A percentile compares a stretch with the other conserved stretches of the same genome.
Conservation (phyloP, 352 stramenopile species). For the Pythium chondricola region DNA sequence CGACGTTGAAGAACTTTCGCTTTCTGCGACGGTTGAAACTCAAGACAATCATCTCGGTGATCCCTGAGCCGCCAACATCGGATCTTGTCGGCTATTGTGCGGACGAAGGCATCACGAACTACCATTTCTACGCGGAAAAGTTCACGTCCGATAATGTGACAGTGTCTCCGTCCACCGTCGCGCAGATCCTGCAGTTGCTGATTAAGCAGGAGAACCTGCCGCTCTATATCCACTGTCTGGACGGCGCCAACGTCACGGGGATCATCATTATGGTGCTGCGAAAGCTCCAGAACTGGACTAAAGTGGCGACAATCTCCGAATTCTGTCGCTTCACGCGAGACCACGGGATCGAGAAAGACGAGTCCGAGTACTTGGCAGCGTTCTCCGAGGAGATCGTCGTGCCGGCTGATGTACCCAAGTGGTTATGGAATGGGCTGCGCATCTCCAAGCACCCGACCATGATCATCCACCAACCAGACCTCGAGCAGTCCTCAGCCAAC, state of each 20-base stretch:
- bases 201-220: constrained; percentile 72
- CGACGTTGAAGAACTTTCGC: constrained; percentile 83
- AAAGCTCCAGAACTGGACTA: constrained; percentile 87
- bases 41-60: constrained; percentile 77
- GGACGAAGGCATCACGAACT: constrained; percentile 57
- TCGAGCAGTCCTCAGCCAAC: constrained; percentile 33
- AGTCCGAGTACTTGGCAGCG: constrained; percentile 74
- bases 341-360: constrained; percentile 82
- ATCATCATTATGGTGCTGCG: constrained; percentile 86
- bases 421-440: constrained; percentile 80
- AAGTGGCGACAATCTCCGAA: constrained; percentile 73
- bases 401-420: constrained; percentile 60
- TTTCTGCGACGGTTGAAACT: constrained; percentile 70
- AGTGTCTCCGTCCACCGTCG: constrained; percentile 62
- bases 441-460: constrained; percentile 84
- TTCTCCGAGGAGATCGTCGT: constrained; percentile 85
- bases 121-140: constrained; percentile 84
- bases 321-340: constrained; percentile 86
- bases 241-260: constrained; percentile 80
- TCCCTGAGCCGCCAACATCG: constrained; percentile 68
- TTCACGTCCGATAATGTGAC: constrained; percentile 86
- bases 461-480: constrained; percentile 76
- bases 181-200: constrained; percentile 74
- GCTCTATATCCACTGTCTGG: constrained; percentile 85
- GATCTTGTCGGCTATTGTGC: constrained; percentile 72